Evolutionary conservation across 495 filamentous ascomycete genomes (phyloP), one percentile per base, ranked within the genome.

Genomic region (Diplogelasinospora grovesii): DNA sequence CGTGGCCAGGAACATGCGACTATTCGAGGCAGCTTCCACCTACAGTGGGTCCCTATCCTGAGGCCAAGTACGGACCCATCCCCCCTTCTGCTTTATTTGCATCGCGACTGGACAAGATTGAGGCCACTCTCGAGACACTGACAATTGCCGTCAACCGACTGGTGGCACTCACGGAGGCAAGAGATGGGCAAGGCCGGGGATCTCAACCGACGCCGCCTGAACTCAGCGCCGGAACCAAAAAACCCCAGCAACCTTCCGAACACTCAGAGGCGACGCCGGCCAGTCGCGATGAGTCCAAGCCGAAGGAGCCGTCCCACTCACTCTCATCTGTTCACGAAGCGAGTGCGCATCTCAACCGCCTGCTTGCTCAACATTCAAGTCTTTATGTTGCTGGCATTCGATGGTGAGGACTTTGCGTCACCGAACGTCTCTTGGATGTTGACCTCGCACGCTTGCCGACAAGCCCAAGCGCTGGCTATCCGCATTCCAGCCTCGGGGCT

Each of bases 401-500:
- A 57, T 23, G 47, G 50, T 22, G 47, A 60, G 33, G 50, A 60
- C 18, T 57, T 41, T 22, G 43, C 48, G 14, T 39, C 56, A n/a
- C 56, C 56, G 8, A 60, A 53, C 26, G 15, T 54, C 5, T 57
- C 54, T 14, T 60, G 50, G 56, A 57, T 53, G 40, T 28, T 60
- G 1, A 43, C 56, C 3, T 42, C 49, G 14, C 48, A 54, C 32
- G 53, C 53, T 8, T 60, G 56, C 34, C 53, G 46, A 2, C 51
- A 54, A 38, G 50, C 56, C 3, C 46, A 60, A 36, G 48, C 56
- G 9, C 25, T 60, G 1, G 44, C 39, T 4, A 22, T 60, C 6
- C 53, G 57, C 37, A 14, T 16, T 11, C 36, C 22, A n/a, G 8
- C n/a, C 3, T 3, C 36, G 4, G 21, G 20, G 3, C 3, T 39